phyloP scores from a whole-genome alignment of 768 basidiomycete genomes.

The Nidularia pulvinata region DNA sequence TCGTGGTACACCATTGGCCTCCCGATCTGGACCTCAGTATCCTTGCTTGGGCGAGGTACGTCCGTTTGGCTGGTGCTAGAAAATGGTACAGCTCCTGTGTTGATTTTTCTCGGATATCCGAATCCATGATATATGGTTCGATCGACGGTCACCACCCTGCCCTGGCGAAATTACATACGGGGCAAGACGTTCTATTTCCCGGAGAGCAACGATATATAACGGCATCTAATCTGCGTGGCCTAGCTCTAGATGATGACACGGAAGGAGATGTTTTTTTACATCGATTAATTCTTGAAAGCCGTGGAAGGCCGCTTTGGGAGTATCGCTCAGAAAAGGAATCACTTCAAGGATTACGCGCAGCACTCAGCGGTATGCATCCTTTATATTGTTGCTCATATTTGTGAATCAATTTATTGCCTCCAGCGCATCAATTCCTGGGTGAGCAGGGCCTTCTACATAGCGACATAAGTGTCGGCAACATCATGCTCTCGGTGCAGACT shows the following conservation, averaged over 20 bases:
- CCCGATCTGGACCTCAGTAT: slow-evolving; percentile 12
- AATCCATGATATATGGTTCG: slow-evolving; percentile 12
- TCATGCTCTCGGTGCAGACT: slow-evolving; percentile 16
- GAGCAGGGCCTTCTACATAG: slow-evolving; percentile 23
- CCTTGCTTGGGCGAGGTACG: slow-evolving; percentile 12
- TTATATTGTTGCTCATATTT: not conserved
- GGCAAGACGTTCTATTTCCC: slow-evolving; percentile 9
- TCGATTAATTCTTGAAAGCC: slow-evolving; percentile 10
- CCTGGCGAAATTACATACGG: slow-evolving; percentile 11
- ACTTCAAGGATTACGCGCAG: slow-evolving; percentile 10
- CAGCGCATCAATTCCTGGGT: slow-evolving; percentile 15
- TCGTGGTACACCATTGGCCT: slow-evolving; percentile 13
- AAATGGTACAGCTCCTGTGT: not conserved
- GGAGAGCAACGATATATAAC: slow-evolving; percentile 5
- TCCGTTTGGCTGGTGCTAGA: slow-evolving; percentile 9
- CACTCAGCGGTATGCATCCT: slow-evolving; percentile 9
- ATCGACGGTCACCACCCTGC: slow-evolving; percentile 5
- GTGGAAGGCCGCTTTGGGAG: slow-evolving; percentile 15
- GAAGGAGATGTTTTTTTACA: slow-evolving; percentile 8
- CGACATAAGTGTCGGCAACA: slow-evolving; percentile 29
- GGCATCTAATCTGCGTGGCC: slow-evolving; percentile 6
- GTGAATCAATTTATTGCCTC: not conserved
- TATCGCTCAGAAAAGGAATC: slow-evolving; percentile 10
- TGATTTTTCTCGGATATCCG: slow-evolving; percentile 7
- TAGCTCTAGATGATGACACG: not conserved